Base-by-base conservation (phyloP, 768 basidiomycete species). In the Russula vinacea region DNA sequence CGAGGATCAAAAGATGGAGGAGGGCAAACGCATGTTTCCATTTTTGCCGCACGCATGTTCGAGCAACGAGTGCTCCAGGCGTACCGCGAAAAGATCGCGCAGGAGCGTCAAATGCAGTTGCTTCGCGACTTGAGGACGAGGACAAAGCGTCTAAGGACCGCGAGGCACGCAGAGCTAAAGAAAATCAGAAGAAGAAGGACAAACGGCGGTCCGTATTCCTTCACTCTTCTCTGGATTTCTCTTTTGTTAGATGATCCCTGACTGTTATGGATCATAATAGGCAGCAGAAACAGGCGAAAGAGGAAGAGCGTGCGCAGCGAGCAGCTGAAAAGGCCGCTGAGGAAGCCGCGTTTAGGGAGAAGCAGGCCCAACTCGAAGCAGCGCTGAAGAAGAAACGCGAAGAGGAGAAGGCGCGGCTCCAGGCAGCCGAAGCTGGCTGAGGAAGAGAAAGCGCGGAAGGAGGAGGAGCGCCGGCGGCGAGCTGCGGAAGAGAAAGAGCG, bases 21-120 rank as follows among this genome's bases (percentile, higher is more conserved):
- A 98, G 77, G 97, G 97, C 69, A 94, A 95, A 75, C 85, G 92
- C 56, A 99, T 99, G 97, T 99, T 99, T 94, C 94, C 68, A 97
- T 99, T 76, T 99, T 99, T 71, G 97, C 97, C 17, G 97, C 97
- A 49, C 86, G 97, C 59, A 97, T 98, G 95, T 98, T 99, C 75
- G 97, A 99, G 78, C 96, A 98, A 76, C 88, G 97, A 26, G 97
- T 98, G 44, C 84, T 97, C 60, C 90, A 94, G 71, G 94, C 96
- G 16, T 98, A 96, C 73, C 89, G 96, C 42, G 96, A 98, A 78
- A 89, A 92, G 75, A 92, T 98, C 19, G 96, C 97, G 14, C 93
- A 96, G 73, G 95, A 96, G 76, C 86, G 94, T 69, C 95, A 98
- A 75, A 78, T 90, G 65, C 95, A 98, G 70, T n/a, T 99, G 24